Evolutionary conservation across 352 stramenopile species (phyloP).

Genomic region (Phytophthora citrophthora): DNA sequence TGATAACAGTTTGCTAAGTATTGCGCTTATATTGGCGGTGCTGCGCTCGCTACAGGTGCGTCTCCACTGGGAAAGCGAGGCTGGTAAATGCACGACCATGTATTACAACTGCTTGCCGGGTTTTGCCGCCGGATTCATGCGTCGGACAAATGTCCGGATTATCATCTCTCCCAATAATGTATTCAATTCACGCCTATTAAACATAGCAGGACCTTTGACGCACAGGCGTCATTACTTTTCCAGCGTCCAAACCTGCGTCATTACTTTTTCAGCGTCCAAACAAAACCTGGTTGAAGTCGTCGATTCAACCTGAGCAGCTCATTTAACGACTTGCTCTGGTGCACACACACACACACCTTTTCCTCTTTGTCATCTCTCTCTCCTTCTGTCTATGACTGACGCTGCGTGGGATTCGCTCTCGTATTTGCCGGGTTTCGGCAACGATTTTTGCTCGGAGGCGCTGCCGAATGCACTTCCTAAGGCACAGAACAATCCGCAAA

Average conservation of each 20-base stretch:
- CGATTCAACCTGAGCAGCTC: constrained; percentile 4
- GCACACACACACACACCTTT: background rate
- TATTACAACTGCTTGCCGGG: too few species aligned
- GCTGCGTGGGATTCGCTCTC: constrained; percentile 62
- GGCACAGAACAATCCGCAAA: constrained; percentile 95
- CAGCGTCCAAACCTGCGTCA: constrained; percentile 14
- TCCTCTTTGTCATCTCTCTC: background rate
- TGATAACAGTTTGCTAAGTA: background rate
- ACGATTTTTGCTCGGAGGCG: constrained; percentile 94
- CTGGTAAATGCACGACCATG: too few species aligned
- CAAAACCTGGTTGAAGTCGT: constrained; percentile 17
- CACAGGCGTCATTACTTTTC: background rate
- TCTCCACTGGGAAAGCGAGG: too few species aligned
- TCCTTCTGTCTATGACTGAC: constrained; percentile 19
- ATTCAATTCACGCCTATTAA: too few species aligned
- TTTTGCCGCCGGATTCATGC: too few species aligned
- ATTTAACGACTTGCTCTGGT: constrained; percentile 16
- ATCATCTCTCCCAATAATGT: too few species aligned
- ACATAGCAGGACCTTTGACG: background rate
- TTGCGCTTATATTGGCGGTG: too few species aligned
- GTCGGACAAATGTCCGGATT: too few species aligned
- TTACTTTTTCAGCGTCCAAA: constrained; percentile 8
- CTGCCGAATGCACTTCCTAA: constrained; percentile 89
- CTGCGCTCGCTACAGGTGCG: too few species aligned
- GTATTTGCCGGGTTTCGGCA: constrained; percentile 94